Evolutionary conservation across 2,329 filamentous ascomycete species (phyloP).

Genomic region (Aspergillus luchuensis): DNA sequence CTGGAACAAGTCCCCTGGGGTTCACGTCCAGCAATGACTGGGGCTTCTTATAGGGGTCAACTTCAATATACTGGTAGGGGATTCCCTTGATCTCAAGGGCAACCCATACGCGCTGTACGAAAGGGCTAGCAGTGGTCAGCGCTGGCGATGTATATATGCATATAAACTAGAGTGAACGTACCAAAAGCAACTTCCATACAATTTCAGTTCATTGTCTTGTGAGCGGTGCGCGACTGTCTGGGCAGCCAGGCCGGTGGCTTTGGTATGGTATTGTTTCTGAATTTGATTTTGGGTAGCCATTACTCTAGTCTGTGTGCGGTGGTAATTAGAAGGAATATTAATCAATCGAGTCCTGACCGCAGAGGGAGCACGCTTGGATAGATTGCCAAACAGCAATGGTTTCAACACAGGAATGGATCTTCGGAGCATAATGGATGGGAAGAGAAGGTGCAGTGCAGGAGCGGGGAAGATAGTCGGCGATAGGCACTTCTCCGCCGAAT

Average conservation of each 20-base stretch:
- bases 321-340: slow-evolving; percentile 5
- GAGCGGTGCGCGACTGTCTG: slow-evolving; percentile 69
- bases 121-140: slow-evolving; percentile 59
- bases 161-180: slow-evolving; percentile 44
- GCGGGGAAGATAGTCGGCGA: slow-evolving; percentile 1
- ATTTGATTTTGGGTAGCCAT: slow-evolving; percentile 53
- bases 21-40: slow-evolving; percentile 73
- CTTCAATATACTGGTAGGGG: slow-evolving; percentile 82
- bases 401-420: not conserved
- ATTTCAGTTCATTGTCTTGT: slow-evolving; percentile 70
- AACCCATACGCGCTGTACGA: slow-evolving; percentile 88
- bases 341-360: not conserved
- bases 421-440: not conserved
- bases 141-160: slow-evolving; percentile 7
- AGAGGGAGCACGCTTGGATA: not conserved
- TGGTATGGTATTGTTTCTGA: slow-evolving; percentile 71
- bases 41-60: slow-evolving; percentile 76
- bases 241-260: slow-evolving; percentile 70
- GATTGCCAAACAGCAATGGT: not conserved
- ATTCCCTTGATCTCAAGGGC: slow-evolving; percentile 77
- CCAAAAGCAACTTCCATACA: slow-evolving; percentile 86
- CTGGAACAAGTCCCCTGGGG: slow-evolving; percentile 73
- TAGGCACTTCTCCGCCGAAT: slow-evolving; percentile 6
- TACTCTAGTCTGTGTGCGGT: slow-evolving; percentile 27
- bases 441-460: not conserved